phyloP scores from a whole-genome alignment of 2,329 filamentous ascomycete genomes.

The Xylaria sp. region DNA sequence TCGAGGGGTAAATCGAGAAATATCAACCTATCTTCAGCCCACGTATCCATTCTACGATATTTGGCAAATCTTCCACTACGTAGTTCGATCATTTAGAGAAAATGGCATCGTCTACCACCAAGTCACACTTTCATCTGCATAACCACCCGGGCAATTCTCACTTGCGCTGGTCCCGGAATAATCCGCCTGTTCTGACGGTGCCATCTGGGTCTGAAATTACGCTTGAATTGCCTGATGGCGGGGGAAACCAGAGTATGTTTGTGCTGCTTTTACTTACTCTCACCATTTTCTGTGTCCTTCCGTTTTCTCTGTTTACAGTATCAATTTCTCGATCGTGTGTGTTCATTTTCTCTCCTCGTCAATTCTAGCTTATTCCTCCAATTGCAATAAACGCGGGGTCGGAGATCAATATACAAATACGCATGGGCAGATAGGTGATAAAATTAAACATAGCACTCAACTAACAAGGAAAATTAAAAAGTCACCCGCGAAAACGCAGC shows the following conservation, averaged over 20 bases:
- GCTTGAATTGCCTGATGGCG: conserved; percentile 62
- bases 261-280: neutral
- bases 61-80: no score
- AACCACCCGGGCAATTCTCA: conserved; percentile 12
- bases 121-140: conserved; percentile 17
- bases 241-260: conserved; percentile 56
- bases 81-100: neutral
- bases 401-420: no score
- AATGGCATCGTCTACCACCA: conserved; percentile 10
- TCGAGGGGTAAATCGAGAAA: no score
- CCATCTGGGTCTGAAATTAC: conserved; percentile 59
- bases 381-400: neutral
- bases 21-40: no score
- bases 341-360: neutral
- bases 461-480: conserved; percentile 1
- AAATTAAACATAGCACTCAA: no score
- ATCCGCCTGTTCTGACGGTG: conserved; percentile 44
- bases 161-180: conserved; percentile 23
- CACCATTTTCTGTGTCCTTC: neutral
- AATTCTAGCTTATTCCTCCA: neutral
- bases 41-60: no score
- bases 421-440: no score
- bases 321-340: no score
- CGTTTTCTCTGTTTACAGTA: no score
- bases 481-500: conserved; percentile 57